Conservation (phyloP, 225 moss, liverwort and hornwort genomes). For the Pseudoscleropodium purum region DNA sequence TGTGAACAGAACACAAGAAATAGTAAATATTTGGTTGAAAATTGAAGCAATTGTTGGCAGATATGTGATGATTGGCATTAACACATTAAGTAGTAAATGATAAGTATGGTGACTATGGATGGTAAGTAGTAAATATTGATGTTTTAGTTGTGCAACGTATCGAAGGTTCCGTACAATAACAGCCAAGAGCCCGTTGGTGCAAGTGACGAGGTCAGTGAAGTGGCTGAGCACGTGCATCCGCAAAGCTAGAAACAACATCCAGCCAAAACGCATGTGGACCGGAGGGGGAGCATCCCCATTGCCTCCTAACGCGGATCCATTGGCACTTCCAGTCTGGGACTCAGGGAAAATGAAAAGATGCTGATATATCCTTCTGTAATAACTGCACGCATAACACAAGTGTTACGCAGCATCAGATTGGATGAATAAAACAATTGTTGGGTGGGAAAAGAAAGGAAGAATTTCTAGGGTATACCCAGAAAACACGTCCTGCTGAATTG, state of each 20-base stretch:
- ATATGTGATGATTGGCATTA: background rate
- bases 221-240: slow-evolving; percentile 74
- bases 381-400: slow-evolving; percentile 43
- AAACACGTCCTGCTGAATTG: background rate
- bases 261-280: slow-evolving; percentile 86
- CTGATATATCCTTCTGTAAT: slow-evolving; percentile 90
- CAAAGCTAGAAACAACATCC: slow-evolving; percentile 95
- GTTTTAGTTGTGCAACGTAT: background rate
- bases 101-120: background rate
- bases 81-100: background rate
- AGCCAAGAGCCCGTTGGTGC: slow-evolving; percentile 94
- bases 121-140: background rate
- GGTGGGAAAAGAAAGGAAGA: background rate
- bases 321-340: slow-evolving; percentile 23
- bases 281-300: slow-evolving; percentile 35
- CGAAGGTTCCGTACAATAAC: slow-evolving; percentile 56
- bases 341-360: slow-evolving; percentile 63
- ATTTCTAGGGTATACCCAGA: background rate
- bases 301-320: slow-evolving; percentile 38
- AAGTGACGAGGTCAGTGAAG: slow-evolving; percentile 91
- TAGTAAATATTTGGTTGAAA: background rate
- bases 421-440: background rate
- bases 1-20: background rate
- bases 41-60: background rate
- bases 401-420: background rate